A percentile compares a stretch with the other conserved stretches of the same genome.
These are phyloP conservation scores for Trichocladium uniseriatum DNA, from an alignment of 495 filamentous ascomycete genomes.

Conservation along the genomic window DNA sequence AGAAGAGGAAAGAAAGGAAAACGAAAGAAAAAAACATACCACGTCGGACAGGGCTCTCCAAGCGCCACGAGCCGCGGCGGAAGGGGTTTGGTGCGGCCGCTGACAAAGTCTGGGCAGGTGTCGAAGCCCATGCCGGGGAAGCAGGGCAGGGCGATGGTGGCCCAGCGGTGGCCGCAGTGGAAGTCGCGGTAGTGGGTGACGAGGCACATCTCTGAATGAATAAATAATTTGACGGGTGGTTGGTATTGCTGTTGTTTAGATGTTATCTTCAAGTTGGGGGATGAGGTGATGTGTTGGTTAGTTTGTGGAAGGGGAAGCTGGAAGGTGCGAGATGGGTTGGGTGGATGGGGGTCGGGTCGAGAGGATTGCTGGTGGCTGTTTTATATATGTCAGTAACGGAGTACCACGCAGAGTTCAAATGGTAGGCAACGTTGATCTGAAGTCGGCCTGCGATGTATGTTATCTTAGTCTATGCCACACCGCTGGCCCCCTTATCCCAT, in stretches of 20 bases:
- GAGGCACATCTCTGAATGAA: conserved; percentile 19
- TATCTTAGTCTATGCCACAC: no score
- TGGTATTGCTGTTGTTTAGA: not conserved
- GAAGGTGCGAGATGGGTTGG: no score
- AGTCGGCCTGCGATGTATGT: no score
- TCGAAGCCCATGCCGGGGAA: conserved; percentile 28
- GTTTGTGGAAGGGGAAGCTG: not conserved
- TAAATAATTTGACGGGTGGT: not conserved
- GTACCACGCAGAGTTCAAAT: no score
- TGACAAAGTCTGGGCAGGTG: conserved; percentile 25
- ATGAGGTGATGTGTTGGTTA: not conserved
- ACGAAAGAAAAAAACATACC: conserved; percentile 2
- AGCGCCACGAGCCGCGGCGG: conserved; percentile 12
- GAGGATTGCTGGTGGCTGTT: no score
- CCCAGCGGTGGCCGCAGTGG: conserved; percentile 34
- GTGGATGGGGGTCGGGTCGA: no score
- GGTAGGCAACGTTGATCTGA: no score
- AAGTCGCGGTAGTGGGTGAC: conserved; percentile 26
- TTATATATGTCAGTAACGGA: no score
- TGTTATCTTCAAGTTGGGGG: not conserved
- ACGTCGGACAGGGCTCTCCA: conserved; percentile 19
- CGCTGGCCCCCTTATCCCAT: no score
- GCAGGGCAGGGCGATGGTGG: conserved; percentile 27
- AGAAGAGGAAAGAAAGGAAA: no score
- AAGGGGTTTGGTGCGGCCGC: conserved; percentile 16